Conservation (phyloP, 768 basidiomycete species). For the Russula sp. region DNA sequence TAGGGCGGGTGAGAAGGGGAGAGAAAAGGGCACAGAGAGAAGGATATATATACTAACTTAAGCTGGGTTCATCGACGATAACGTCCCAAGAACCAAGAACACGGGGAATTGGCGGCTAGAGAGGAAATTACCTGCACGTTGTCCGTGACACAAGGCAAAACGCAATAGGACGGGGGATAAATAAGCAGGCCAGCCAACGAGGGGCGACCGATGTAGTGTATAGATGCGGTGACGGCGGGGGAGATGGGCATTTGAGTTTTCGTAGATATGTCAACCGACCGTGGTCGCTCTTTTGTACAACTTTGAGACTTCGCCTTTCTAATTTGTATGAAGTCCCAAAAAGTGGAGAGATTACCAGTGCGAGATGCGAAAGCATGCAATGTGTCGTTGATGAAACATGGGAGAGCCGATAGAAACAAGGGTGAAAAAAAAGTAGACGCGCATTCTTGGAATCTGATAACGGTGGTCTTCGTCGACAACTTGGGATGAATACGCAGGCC, state of each 20-base stretch:
- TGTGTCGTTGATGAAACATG: constrained; percentile 22
- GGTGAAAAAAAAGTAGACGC: constrained; percentile 5
- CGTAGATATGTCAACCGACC: constrained; percentile 28
- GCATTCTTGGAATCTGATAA: constrained; percentile 22
- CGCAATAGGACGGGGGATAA: constrained; percentile 18
- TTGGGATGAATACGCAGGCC: constrained; percentile 45
- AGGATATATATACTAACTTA: constrained; percentile 17
- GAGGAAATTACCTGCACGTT: constrained; percentile 30
- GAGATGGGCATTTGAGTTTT: constrained; percentile 26
- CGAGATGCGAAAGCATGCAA: constrained; percentile 29
- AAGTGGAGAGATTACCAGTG: constrained; percentile 32
- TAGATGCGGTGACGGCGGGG: constrained; percentile 28
- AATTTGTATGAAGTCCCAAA: constrained; percentile 27
- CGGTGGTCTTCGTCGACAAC: constrained; percentile 30
- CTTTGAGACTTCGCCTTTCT: constrained; percentile 29
- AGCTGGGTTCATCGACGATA: constrained; percentile 24
- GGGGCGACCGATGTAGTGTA: constrained; percentile 22
- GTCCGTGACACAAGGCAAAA: constrained; percentile 26
- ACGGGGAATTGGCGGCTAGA: constrained; percentile 29
- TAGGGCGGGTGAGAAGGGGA: not conserved
- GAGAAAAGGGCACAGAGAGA: not conserved
- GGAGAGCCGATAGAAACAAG: constrained; percentile 17
- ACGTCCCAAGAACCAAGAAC: constrained; percentile 41
- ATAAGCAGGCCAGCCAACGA: constrained; percentile 22
- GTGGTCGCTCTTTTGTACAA: constrained; percentile 38